Base-by-base conservation (phyloP, 2,329 filamentous ascomycete species). In the Trichoderma semiorbis region DNA sequence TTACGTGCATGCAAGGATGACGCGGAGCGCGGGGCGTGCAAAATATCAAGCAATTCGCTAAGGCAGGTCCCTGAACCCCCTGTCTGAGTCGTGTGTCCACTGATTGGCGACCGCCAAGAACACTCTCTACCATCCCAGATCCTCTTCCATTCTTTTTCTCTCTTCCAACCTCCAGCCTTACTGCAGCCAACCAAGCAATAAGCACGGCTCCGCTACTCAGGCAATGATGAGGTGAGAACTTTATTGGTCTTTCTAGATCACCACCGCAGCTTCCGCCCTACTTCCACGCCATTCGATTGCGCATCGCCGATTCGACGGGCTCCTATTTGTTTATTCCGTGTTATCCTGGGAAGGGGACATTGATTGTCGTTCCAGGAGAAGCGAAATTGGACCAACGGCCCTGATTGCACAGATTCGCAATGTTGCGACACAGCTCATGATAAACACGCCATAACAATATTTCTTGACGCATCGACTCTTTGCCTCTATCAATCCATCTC, bases 41-140 rank as follows among this genome's bases (percentile, higher is more conserved):
- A 69, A 34, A 47, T 43, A 61, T n/a, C 43, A 69, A 61, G 66
- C 66, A 69, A 47, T 61, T 69, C 66, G 55, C 66, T 60, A 69
- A 61, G 18, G 66, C 66, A 69, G 65, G 53, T 68, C 50, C 65
- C 36, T 32, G 26, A 34, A 69, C 18, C 66, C 66, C 64, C 66
- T 61, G 36, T 61, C 66, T 24, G 55, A 61, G 53, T 32, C 39
- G 26, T 34, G 39, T 21, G 21, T 36, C 58, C 21, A 62, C n/a
- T 62, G n/a, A n/a, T 39, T 62, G 30, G 57, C 32, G 34, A 16
- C 21, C 43, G 62, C 43, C 32, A 65, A 43, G 26, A 18, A 32
- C 18, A 18, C 24, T 5, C 60, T 34, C 5, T 0, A 63, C 18
- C 34, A 30, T 28, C 34, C 57, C 57, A 60, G 57, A 30, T 58